These are phyloP conservation scores for Parathielavia appendiculata DNA, from an alignment of 495 filamentous ascomycete species.

Conservation along the genomic window DNA sequence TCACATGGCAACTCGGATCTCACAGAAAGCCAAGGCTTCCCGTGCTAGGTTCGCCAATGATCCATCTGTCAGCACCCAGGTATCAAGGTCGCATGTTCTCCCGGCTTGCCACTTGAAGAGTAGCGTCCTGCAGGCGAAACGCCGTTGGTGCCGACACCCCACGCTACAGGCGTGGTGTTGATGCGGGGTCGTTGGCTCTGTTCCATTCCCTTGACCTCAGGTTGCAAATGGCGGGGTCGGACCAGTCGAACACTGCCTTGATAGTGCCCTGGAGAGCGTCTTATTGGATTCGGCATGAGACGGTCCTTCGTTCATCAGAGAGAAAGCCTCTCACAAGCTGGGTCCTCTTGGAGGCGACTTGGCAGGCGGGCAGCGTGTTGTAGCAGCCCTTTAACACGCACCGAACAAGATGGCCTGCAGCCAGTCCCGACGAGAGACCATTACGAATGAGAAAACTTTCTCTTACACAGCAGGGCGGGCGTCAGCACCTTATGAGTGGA, in stretches of 20 bases:
- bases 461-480: neutral
- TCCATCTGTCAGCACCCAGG: neutral
- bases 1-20: conserved; percentile 13
- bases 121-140: conserved; percentile 5
- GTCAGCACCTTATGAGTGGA: neutral
- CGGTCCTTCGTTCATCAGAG: neutral
- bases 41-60: neutral
- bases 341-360: neutral
- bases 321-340: no score
- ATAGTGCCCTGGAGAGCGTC: conserved; percentile 1
- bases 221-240: conserved; percentile 8
- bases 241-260: conserved; percentile 14
- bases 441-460: conserved; percentile 1
- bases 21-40: neutral
- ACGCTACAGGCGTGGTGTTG: conserved; percentile 2
- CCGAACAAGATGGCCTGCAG: neutral
- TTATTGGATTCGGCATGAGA: conserved; percentile 9
- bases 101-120: conserved; percentile 9
- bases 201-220: conserved; percentile 12
- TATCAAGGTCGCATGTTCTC: neutral
- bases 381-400: neutral
- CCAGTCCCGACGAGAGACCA: conserved; percentile 1
- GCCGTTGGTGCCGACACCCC: conserved; percentile 2
- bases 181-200: conserved; percentile 19
- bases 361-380: neutral